Evolutionary conservation across 306 rosid species (phyloP), one percentile per base, ranked within the genome.

Genomic region (Fragaria nilgerrensis): DNA sequence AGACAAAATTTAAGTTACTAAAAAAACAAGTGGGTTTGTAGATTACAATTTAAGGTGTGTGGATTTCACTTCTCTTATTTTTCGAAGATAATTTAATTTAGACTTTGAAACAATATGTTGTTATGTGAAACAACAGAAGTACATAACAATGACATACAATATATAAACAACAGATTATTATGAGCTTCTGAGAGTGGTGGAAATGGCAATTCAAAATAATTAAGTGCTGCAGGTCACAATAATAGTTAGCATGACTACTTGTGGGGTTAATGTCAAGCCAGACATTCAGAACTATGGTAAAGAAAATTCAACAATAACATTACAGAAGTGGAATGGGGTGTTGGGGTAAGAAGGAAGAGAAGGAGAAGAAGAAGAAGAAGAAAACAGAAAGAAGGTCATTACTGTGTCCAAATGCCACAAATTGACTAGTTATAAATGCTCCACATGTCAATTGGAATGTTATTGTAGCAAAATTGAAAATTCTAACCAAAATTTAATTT

Each of bases 121-220:
- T 29, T 1, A 29, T 29, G 32, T 29, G 32, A 29, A 29, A 32
- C 36, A 32, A 32, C 36, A 32, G 5, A 32, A n/a, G n/a, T n/a
- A n/a, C n/a, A n/a, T n/a, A n/a, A 32, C 36, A 32, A 32, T 32
- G 5, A 32, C 0, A 32, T 32, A 4, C 4, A 32, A 32, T 32
- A 32, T 32, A 32, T 32, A 32, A n/a, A n/a, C n/a, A n/a, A n/a
- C 17, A 23, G 36, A 16, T 76, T 71, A n/a, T 62, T 10, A 50
- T 22, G 75, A 71, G 29, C 77, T 37, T 66, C 58, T 56, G 25
- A 56, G 13, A 44, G 27, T 25, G 9, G 27, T 43, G 77, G 74
- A 45, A 55, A 71, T 76, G 74, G 70, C 34, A 59, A 50, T 45
- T 72, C 78, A 53, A 44, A 50, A 11, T 63, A 13, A 63, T 29